Evolutionary conservation across 495 filamentous ascomycete genomes (phyloP), one percentile per base, ranked within the genome.

Genomic region (Penicillium arizonense): DNA sequence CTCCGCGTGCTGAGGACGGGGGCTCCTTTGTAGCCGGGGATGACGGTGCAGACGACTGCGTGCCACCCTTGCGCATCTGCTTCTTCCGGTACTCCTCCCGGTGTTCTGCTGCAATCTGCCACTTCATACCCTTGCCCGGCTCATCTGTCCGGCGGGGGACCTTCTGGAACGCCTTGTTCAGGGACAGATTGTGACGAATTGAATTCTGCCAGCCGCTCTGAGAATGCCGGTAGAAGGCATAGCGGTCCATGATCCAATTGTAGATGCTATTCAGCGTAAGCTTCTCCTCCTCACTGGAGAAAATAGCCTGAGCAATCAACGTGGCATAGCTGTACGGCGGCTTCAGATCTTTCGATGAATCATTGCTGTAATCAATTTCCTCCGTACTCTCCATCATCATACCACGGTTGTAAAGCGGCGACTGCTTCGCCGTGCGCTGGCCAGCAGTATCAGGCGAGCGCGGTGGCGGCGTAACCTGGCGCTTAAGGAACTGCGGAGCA

Each of bases 101-200:
- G 37, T 85, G 74, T 46, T 91, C 89, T 1, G 85, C 81, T 2
- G 89, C 85, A 63, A 98, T 88, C 68, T 87, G 85, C 94, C 94
- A 98, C 65, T 97, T 96, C 92, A 96, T 96, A 21, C 94, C 94
- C 72, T 98, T 98, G 3, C 94, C 94, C 2, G 94, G 94, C 63
- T 98, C 95, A 59, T 98, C 89, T 0, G 91, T 94, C 5, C 87
- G 82, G 33, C 94, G 86, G 21, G 95, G 87, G 5, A 96, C 87
- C 67, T 97, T 97, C 55, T 87, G 82, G 67, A 98, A 98, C 0
- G 84, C 82, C 69, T 96, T 93, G 62, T 95, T 96, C 43, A 98
- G 69, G 3, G 95, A 97, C 16, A 98, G 70, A 58, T 97, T 97
- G 58, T 98, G 94, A 2, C 94, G 86, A 58, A 98, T 98, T 2